A percentile compares a stretch with the other conserved stretches of the same genome.
Evolutionary conservation across 805 yeast genomes (phyloP).

Genomic region (Jamesozyma gamospora): DNA sequence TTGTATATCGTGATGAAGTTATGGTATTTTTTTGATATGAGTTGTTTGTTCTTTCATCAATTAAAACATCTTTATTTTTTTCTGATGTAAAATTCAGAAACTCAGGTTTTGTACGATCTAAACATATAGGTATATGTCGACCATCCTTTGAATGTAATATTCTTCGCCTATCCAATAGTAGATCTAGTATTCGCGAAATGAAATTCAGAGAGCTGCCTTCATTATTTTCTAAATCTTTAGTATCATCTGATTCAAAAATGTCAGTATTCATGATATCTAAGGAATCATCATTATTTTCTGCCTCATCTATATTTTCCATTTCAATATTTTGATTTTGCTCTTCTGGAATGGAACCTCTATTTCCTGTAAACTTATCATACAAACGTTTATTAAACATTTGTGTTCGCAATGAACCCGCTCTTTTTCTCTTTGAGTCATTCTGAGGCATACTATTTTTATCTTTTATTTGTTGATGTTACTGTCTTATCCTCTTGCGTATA

Average conservation of each 20-base stretch:
- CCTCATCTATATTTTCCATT: constrained; percentile 8
- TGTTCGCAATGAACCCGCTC: constrained; percentile 27
- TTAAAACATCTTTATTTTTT: constrained; percentile 25
- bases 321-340: constrained; percentile 10
- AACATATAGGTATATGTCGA: constrained; percentile 58
- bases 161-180: constrained; percentile 37
- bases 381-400: constrained; percentile 28
- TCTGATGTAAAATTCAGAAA: constrained; percentile 12
- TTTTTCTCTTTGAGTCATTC: constrained; percentile 14
- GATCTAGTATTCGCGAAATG: constrained; percentile 11
- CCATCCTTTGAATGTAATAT: constrained; percentile 56
- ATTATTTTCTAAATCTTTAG: not conserved
- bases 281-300: not conserved
- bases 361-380: constrained; percentile 17
- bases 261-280: not conserved
- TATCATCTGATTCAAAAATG: constrained; percentile 4
- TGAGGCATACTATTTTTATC: constrained; percentile 3
- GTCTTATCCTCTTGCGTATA: too few species aligned
- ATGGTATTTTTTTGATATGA: constrained; percentile 61
- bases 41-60: constrained; percentile 56
- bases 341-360: not conserved
- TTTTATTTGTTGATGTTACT: too few species aligned
- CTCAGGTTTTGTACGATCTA: constrained; percentile 30
- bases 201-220: constrained; percentile 3
- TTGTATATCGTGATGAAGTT: constrained; percentile 78